These are phyloP conservation scores for Aspergillus thermomutatus DNA, from an alignment of 2,329 filamentous ascomycete species.

Conservation along the genomic window DNA sequence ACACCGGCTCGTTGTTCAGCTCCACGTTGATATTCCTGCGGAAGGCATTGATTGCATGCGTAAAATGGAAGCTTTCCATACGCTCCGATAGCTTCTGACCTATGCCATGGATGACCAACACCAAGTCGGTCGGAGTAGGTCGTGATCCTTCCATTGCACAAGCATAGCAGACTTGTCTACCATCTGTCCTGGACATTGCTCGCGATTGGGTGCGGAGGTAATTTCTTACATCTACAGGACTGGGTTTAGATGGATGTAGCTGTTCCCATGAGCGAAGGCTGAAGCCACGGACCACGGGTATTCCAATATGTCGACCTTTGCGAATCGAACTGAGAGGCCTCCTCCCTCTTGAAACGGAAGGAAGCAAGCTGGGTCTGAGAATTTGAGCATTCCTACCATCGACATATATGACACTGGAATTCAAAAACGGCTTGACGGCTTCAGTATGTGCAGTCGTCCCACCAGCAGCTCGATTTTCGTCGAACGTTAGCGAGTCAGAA, in stretches of 20 bases:
- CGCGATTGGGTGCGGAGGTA: constrained; percentile 40
- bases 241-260: constrained; percentile 56
- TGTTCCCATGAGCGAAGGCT: constrained; percentile 73
- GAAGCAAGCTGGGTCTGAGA: constrained; percentile 77
- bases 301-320: constrained; percentile 76
- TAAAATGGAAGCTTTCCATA: constrained; percentile 96
- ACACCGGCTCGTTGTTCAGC: constrained; percentile 70
- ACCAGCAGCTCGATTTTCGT: constrained; percentile 42
- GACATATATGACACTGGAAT: constrained; percentile 83
- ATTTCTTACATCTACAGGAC: constrained; percentile 39
- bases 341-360: constrained; percentile 80
- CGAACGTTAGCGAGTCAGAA: constrained; percentile 16
- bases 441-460: constrained; percentile 41
- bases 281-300: constrained; percentile 87
- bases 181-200: constrained; percentile 21
- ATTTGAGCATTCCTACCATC: constrained; percentile 75
- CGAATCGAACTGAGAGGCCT: constrained; percentile 79
- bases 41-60: constrained; percentile 89
- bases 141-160: constrained; percentile 62
- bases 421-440: constrained; percentile 60
- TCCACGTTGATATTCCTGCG: constrained; percentile 83
- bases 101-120: constrained; percentile 91
- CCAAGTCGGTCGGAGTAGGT: constrained; percentile 76
- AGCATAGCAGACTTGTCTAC: constrained; percentile 45
- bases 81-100: constrained; percentile 93